Base-by-base conservation (phyloP, 495 filamentous ascomycete genomes). In the Lentithecium fluviatile region DNA sequence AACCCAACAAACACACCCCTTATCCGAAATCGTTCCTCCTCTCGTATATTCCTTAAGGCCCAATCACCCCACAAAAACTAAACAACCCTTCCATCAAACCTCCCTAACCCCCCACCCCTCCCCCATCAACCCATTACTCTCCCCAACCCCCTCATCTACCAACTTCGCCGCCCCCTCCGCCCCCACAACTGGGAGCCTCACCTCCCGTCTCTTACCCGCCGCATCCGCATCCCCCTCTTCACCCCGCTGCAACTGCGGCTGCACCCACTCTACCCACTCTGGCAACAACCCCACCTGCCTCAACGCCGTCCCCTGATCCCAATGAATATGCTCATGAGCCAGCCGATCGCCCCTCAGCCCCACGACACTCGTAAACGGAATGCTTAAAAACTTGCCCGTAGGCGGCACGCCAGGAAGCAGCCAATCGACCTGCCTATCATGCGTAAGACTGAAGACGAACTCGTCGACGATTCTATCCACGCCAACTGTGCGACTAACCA, bases 191-290 rank as follows among this genome's bases (percentile, higher is more conserved):
- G 73, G 73, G 52, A 72, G 25, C 7, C 74, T 69, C 45, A 85
- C 85, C 69, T 88, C 84, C 32, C 82, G 80, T 43, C 57, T 65
- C 61, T 67, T 69, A 46, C 64, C 49, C 13, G 62, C 62, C 29
- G 58, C 52, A 11, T 47, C 36, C 53, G 54, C n/a, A n/a, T 45
- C 48, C 65, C 57, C 24, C 48, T 52, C 6, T 71, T 60, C n/a
- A 75, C 64, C 13, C 56, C 40, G 21, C 72, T 68, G n/a, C n/a
- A n/a, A n/a, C n/a, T n/a, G n/a, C n/a, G n/a, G n/a, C n/a, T n/a
- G n/a, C n/a, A n/a, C n/a, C n/a, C n/a, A n/a, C n/a, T n/a, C n/a
- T n/a, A 69, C 53, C 40, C 67, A 55, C 67, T 76, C 62, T 2
- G 70, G 70, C 43, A 72, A 20, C 45, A 71, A 29, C 2, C 73